A percentile compares a stretch with the other conserved stretches of the same genome.
These are phyloP conservation scores for Pestalotiopsis sp. DNA, from an alignment of 2,329 filamentous ascomycete genomes.

Conservation along the genomic window DNA sequence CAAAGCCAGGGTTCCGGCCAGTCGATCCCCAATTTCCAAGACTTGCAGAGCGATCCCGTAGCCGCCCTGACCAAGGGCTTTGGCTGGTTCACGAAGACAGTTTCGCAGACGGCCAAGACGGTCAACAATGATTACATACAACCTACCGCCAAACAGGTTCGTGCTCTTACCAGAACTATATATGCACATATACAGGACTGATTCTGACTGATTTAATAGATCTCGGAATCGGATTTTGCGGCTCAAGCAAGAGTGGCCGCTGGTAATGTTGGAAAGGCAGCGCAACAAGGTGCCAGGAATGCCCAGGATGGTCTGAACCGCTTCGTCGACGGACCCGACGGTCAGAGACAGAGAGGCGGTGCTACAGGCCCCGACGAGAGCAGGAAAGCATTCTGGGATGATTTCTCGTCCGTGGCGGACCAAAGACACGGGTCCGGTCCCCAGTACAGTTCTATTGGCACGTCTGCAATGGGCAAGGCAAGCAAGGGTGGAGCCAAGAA, in stretches of 20 bases:
- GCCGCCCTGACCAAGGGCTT: constrained; percentile 89
- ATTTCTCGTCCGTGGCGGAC: constrained; percentile 74
- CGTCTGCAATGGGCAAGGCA: constrained; percentile 61
- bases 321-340: constrained; percentile 78
- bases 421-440: constrained; percentile 44
- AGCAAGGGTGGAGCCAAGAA: constrained; percentile 41
- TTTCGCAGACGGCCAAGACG: constrained; percentile 87
- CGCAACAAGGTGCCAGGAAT: constrained; percentile 70
- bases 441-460: constrained; percentile 56
- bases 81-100: constrained; percentile 88
- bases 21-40: constrained; percentile 72
- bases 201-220: constrained; percentile 44
- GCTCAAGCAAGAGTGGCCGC: constrained; percentile 65
- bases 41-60: constrained; percentile 89
- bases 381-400: constrained; percentile 90
- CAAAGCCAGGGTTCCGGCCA: constrained; percentile 41
- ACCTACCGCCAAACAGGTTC: constrained; percentile 85
- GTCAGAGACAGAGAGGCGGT: constrained; percentile 31
- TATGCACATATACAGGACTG: background rate
- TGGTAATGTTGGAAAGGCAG: constrained; percentile 67
- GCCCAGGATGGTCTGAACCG: constrained; percentile 81
- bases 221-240: constrained; percentile 80
- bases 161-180: constrained; percentile 21
- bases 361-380: constrained; percentile 55
- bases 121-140: constrained; percentile 92